Base-by-base conservation (phyloP, 2,329 filamentous ascomycete species). In the Penicillium corylophilum region DNA sequence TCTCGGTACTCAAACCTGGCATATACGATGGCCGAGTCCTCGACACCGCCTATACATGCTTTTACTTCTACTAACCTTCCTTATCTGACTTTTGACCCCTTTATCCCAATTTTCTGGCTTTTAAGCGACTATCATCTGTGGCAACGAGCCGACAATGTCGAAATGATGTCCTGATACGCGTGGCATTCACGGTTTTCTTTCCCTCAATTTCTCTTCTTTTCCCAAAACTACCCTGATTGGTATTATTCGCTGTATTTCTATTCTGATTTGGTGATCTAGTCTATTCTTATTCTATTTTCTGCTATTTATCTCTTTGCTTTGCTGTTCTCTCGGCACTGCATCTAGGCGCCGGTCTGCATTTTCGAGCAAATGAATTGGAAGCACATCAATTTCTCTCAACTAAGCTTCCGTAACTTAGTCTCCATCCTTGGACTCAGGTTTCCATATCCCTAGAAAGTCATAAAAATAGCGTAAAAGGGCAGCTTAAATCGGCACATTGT, bases 121-220 rank as follows among this genome's bases (percentile, higher is more conserved):
- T 56, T 60, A 24, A 63, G 61, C 61, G 59, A 62, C 53, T 59
- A 44, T 54, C 53, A 60, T 59, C 53, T 54, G 54, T 58, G 56
- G 54, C 60, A 58, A 58, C 46, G 42, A 62, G 56, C 55, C 57
- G 60, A 63, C 60, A 58, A 62, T 58, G 60, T 55, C 52, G 60
- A 61, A 61, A 62, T 55, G 60, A 63, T 57, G 51, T 57, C 57
- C 57, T 56, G 55, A 55, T 48, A 54, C 50, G 48, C 54, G 42
- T 57, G 53, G 47, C 56, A 57, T 58, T 55, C 49, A 55, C 54
- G 46, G 28, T 55, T 51, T 48, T 26, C 23, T 44, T 53, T 43
- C 54, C 54, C 45, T 56, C 28, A 50, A 50, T 36, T 49, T 48
- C 16, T 51, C 16, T 48, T 51, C 20, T 36, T 20, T 49, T 44